Percentiles rank a stretch among this genome's conserved stretches.
phyloP scores from a whole-genome alignment of 768 basidiomycete species.

The Leccinellum rugosiceps region DNA sequence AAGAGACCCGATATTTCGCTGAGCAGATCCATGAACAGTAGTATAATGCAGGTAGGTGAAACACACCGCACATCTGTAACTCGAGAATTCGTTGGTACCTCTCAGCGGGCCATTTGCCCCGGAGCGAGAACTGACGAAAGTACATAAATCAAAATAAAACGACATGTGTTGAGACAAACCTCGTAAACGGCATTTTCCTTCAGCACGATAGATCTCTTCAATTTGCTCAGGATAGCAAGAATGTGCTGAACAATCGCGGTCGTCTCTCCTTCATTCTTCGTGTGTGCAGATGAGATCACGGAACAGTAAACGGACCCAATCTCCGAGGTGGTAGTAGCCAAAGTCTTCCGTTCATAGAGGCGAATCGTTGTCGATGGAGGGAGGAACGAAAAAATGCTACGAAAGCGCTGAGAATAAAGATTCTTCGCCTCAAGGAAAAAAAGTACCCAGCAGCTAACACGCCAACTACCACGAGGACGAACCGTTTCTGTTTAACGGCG shows the following conservation, averaged over 20 bases:
- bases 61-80: conserved; percentile 54
- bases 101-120: conserved; percentile 77
- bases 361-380: conserved; percentile 78
- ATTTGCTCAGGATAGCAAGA: conserved; percentile 72
- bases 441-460: conserved; percentile 75
- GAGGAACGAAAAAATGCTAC: conserved; percentile 64
- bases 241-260: conserved; percentile 58
- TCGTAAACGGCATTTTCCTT: conserved; percentile 64
- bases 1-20: conserved; percentile 70
- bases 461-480: conserved; percentile 66
- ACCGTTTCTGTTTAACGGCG: conserved; percentile 46
- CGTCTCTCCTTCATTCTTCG: conserved; percentile 46
- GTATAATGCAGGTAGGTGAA: not conserved
- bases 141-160: not conserved
- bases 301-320: conserved; percentile 73
- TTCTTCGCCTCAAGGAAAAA: not conserved
- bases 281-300: conserved; percentile 68
- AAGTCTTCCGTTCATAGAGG: conserved; percentile 63
- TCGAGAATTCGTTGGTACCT: conserved; percentile 70
- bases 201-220: conserved; percentile 57
- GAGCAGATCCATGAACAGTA: conserved; percentile 5
- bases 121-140: conserved; percentile 59
- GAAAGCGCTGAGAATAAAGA: conserved; percentile 2
- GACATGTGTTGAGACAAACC: conserved; percentile 34
- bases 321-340: conserved; percentile 66